Evolutionary conservation across 768 basidiomycete genomes (phyloP), one percentile per base, ranked within the genome.

Genomic region (Leccinellum luteum): DNA sequence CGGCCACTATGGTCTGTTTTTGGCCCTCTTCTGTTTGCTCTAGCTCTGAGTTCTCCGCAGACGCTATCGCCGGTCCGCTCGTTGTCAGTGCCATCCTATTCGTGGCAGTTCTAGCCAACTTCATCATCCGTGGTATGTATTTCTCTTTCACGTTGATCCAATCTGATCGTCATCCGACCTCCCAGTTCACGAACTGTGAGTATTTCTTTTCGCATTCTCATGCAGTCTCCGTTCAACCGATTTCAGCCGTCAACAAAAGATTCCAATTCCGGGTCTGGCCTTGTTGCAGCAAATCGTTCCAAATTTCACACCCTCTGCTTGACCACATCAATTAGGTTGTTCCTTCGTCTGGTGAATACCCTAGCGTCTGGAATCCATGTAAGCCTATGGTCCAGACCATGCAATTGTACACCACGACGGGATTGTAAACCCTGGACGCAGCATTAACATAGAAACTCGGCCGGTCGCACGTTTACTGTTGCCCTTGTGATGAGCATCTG

Each of bases 21-120:
- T 45, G 79, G 73, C 27, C 23, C 21, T 21, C 1, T n/a, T 41
- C 47, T n/a, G 19, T 51, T 15, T 10, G 8, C 28, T 8, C 27
- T 35, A 9, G 48, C 55, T 34, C 57, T 50, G 25, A 64, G 34
- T 14, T 9, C 19, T 32, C 48, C 51, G 17, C 60, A 96, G 96
- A 97, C 66, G 82, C 86, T 51, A 81, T 94, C 8, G 69, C 80
- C 3, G 97, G 95, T 1, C 97, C 97, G 0, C 68, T 98, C 23
- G 57, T 94, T 31, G 85, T 99, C 50, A 94, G 90, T 65, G 75
- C 82, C 6, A 76, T 88, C 13, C 82, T 99, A 15, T 98, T 99
- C 77, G 72, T 87, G 48, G 97, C 93, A 8, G 82, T 99, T 8
- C 80, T 96, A 28, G 81, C 85, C 49, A 98, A 98, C 73, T 97